Base-by-base conservation (phyloP, 805 yeast genomes). In the Ogataea naganishii region DNA sequence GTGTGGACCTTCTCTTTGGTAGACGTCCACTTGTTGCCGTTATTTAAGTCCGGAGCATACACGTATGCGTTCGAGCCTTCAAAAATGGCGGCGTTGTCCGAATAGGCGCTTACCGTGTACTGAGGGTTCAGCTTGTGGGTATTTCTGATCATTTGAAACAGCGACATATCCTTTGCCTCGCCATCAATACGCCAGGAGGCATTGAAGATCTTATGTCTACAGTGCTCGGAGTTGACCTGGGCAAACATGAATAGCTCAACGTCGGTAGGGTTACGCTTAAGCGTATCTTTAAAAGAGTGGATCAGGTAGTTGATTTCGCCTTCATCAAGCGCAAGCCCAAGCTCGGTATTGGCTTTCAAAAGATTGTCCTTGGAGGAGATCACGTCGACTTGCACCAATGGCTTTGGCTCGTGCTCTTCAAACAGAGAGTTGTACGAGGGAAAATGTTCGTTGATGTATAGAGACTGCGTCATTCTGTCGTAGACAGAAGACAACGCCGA, bases 231-330 rank as follows among this genome's bases (percentile, higher is more conserved):
- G 66, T 92, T 92, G 43, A 92, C 98, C 63, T 92, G 99, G 24
- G 98, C 99, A 66, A 92, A 92, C 96, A 92, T 92, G 60, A 92
- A 92, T 39, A 92, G 67, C 60, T 92, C 99, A 15, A 86, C 97
- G 57, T 92, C 98, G 19, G 97, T 89, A 31, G 98, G 97, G 53
- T 88, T 84, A 58, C 97, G 75, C 27, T 80, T 75, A 41, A 80
- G 62, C 20, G 69, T 69, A 30, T 78, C 66, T 34, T 75, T 80
- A 63, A 92, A 92, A 2, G 96, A 94, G 18, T 73, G 64, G 46
- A 77, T 70, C 49, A 92, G 70, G 58, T 92, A 92, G 26, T 81
- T 83, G 45, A 92, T 84, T 63, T 92, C 99, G 35, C 95, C 94
- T 36, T 71, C 65, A 58, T 94, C 97, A 45, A 92, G 66, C n/a